phyloP scores from a whole-genome alignment of 768 basidiomycete species.

The Crassisporium funariophilum region DNA sequence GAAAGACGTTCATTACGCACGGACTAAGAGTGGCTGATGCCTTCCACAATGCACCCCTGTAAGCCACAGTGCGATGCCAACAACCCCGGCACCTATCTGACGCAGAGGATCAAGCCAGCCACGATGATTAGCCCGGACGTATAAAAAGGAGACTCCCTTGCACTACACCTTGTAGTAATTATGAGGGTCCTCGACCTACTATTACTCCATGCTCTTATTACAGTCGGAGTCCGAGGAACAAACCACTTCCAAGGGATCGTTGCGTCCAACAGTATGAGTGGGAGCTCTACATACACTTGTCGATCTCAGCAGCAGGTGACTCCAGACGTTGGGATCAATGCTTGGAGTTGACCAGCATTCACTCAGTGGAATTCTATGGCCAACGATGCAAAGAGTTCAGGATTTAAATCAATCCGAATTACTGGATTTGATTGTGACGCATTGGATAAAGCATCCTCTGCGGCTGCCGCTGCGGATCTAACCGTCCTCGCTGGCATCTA shows the following conservation, averaged over 20 bases:
- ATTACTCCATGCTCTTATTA: neutral
- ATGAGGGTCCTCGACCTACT: neutral
- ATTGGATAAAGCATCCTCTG: slow-evolving; percentile 34
- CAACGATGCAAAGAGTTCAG: slow-evolving; percentile 28
- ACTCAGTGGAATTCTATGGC: slow-evolving; percentile 38
- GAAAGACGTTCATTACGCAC: too few species aligned
- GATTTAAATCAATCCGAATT: slow-evolving; percentile 38
- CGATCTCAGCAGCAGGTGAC: slow-evolving; percentile 35
- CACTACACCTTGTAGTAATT: neutral
- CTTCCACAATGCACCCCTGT: too few species aligned
- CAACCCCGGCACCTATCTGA: too few species aligned
- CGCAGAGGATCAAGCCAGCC: too few species aligned
- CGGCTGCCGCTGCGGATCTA: slow-evolving; percentile 32
- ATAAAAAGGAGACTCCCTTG: too few species aligned
- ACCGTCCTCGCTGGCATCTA: slow-evolving; percentile 38
- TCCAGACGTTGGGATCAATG: neutral
- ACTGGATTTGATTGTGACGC: slow-evolving; percentile 40
- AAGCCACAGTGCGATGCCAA: too few species aligned
- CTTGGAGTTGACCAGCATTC: neutral
- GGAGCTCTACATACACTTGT: slow-evolving; percentile 31
- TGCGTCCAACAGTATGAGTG: slow-evolving; percentile 36
- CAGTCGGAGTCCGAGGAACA: neutral
- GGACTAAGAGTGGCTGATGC: too few species aligned
- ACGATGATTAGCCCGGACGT: too few species aligned
- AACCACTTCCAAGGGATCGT: slow-evolving; percentile 37